These are phyloP conservation scores for Canna indica DNA, from an alignment of 176 grass and related monocot genomes.

Conservation along the genomic window DNA sequence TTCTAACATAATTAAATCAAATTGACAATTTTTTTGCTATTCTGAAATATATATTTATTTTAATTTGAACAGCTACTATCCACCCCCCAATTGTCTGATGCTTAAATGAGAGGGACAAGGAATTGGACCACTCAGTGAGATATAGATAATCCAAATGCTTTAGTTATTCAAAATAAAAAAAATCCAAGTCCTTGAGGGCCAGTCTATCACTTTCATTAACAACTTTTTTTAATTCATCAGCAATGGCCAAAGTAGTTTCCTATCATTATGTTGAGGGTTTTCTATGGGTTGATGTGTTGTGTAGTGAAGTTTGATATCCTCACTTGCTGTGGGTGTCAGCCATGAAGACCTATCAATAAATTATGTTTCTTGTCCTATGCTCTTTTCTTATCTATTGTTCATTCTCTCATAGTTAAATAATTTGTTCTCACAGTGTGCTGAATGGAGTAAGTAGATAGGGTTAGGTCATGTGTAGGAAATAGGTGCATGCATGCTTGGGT, in stretches of 20 bases:
- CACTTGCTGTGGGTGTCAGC: too few species aligned
- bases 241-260: background rate
- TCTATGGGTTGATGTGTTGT: too few species aligned
- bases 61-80: background rate
- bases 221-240: background rate
- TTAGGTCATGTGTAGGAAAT: background rate
- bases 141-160: background rate
- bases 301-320: too few species aligned
- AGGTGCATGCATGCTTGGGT: background rate
- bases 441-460: background rate
- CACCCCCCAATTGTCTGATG: background rate
- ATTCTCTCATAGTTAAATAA: too few species aligned
- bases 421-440: background rate
- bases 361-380: background rate
- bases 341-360: background rate
- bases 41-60: too few species aligned
- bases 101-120: background rate
- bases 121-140: background rate
- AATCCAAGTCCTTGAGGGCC: background rate
- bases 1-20: too few species aligned
- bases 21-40: too few species aligned
- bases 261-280: background rate
- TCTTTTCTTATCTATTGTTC: background rate
- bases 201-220: background rate
- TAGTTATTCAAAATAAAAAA: background rate